phyloP scores from a whole-genome alignment of 768 basidiomycete genomes.

The Rhizopogon roseolus region DNA sequence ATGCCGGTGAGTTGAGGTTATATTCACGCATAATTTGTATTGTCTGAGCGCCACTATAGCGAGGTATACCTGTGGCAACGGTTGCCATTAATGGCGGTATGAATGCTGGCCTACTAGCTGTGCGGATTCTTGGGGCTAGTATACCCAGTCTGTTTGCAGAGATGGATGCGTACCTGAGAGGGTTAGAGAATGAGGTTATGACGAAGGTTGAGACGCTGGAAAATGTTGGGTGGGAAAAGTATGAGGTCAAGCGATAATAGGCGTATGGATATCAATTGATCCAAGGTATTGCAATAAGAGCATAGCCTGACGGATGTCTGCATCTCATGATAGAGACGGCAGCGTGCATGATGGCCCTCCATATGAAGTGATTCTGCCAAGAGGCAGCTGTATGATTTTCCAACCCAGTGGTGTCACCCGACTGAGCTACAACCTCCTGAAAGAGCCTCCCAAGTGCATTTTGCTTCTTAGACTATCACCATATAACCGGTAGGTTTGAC shows the following conservation, averaged over 20 bases:
- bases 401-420: too few species aligned
- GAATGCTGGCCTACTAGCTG: constrained; percentile 89
- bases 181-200: constrained; percentile 70
- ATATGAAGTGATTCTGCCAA: too few species aligned
- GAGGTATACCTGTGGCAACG: constrained; percentile 95
- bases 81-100: constrained; percentile 95
- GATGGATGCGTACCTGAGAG: constrained; percentile 72
- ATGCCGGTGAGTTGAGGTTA: constrained; percentile 75
- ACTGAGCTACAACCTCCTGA: too few species aligned
- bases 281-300: too few species aligned
- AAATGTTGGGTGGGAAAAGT: constrained; percentile 83
- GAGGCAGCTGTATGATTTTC: too few species aligned
- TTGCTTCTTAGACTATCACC: too few species aligned
- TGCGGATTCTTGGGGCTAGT: constrained; percentile 80
- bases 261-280: background rate
- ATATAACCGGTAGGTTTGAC: too few species aligned
- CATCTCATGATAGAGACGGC: too few species aligned
- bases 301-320: too few species aligned
- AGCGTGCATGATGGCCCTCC: too few species aligned
- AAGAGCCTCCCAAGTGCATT: too few species aligned
- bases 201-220: constrained; percentile 73
- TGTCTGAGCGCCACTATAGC: constrained; percentile 37
- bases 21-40: background rate
- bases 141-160: constrained; percentile 58
- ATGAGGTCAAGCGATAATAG: constrained; percentile 41